Evolutionary conservation across 176 grass and related monocot species (phyloP), one percentile per base, ranked within the genome.

Genomic region (Oryza punctata): DNA sequence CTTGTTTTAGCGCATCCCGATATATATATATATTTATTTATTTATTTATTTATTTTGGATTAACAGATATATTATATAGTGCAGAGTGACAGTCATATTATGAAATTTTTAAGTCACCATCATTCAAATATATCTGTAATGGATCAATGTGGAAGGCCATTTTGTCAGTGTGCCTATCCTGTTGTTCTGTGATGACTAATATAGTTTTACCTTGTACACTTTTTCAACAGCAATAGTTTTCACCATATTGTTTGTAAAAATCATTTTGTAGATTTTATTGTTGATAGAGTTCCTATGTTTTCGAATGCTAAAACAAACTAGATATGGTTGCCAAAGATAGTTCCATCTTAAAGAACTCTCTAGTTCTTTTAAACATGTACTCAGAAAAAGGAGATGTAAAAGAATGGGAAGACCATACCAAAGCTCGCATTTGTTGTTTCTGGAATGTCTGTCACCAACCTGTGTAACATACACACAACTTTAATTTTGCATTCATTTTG

Each of bases 381-480:
- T 72, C 41, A 21, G 43, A 72, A 47, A 76, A 43, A 81, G 10
- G 6, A 79, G 14, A 85, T 33, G 79, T 75, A 64, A 69, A 76
- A 79, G 59, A 57, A 30, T 7, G 0, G 24, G 1, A 26, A 85
- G 44, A 87, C 87, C 91, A 63, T 83, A 96, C 94, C 94, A 73
- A 80, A 89, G 67, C 89, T 91, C 63, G 73, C 89, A 90, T 93
- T 69, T 76, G 73, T 67, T 87, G 89, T 74, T 92, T 95, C 96
- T 75, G 93, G 96, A 77, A 98, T 95, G 82, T 98, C 93, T 44
- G 93, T 98, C 80, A 98, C 96, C 80, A 98, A 87, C 96, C 96
- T 98, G 88, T 80, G 57, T 68, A 74, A 74, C 46, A 85, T 77
- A 29, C 16, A 46, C 77, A 78, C 47, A 49, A 78, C 13, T 70